Base-by-base conservation (phyloP, 805 yeast genomes). In the Gaillardinia entomophila region DNA sequence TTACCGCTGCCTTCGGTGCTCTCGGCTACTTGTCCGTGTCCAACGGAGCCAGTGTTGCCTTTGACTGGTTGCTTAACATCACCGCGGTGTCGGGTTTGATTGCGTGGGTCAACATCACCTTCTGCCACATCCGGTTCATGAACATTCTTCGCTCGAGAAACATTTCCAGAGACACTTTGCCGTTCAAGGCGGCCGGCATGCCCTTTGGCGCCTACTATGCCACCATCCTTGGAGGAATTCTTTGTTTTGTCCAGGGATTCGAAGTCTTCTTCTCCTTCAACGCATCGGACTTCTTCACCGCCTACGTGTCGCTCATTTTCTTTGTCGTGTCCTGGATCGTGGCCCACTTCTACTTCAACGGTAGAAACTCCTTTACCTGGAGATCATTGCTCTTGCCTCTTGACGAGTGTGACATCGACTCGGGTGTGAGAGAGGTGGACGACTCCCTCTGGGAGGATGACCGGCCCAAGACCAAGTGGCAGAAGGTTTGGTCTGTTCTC, bases 11-110 rank as follows among this genome's bases (percentile, higher is more conserved):
- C 2, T 75, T 81, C 48, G 90, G 89, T 29, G 62, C 75, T 16
- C 57, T 82, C 35, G 86, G 79, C 2, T 80, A 72, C 62, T 57
- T 82, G 59, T 75, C 75, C 13, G 60, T 60, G 26, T 68, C 80
- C 4, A 53, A 60, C 14, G 62, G 71, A 35, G 82, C 82, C 36
- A 50, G 53, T 26, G 66, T 70, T 3, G 88, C 79, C 19, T 82
- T 82, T 61, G 62, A 71, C 49, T 82, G 89, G 89, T 65, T 82
- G 37, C 60, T 81, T 43, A 81, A 80, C 54, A 80, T 82, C 45
- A 73, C 85, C n/a, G 83, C 84, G 18, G 80, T 81, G 30, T 79
- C 88, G 8, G 89, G 89, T 37, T 68, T 82, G 43, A 77, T 81
- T 44, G 71, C 84, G 12, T 80, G 89, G 89, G 70, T 77, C 30